Base-by-base conservation (phyloP, 1,284 basidiomycete species). In the Ceratobasidium sp. region DNA sequence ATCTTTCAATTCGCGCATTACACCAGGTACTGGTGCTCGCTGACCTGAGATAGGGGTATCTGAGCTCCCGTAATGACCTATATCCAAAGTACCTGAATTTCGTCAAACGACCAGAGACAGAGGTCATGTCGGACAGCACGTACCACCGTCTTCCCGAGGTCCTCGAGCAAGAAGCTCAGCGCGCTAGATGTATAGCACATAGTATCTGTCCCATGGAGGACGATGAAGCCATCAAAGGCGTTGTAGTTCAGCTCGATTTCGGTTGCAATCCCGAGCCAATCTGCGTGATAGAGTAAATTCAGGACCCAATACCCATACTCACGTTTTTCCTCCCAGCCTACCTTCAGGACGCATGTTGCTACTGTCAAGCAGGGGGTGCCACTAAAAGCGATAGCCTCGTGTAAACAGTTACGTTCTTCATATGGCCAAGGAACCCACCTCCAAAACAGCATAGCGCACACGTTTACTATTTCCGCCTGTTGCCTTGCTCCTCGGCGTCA, bases 191-290 rank as follows among this genome's bases (percentile, higher is more conserved):
- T 92, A 81, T 95, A 96, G 1, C 91, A 88, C 93, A 96, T 96
- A 0, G 95, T 96, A 79, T 96, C 94, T n/a, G 93, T 95, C 46
- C 95, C 95, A 81, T 98, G 95, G 11, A 98, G 84, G 39, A 98
- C 85, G 31, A 98, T 90, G 80, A 98, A 98, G 0, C 92, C 93
- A 79, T 98, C 95, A 79, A 94, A 98, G 22, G 85, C 81, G 59
- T 83, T 79, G 78, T 96, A 96, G 80, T 97, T 97, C 64, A 95
- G 87, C 79, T 96, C 94, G 76, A 98, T 95, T 80, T 98, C 96
- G 5, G 89, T 90, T 0, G 94, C 92, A 48, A 98, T 91, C 6
- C 92, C 86, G 77, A 95, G 90, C 93, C 94, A 97, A 80, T 96
- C 95, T 90, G 80, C 37, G 78, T 76, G 76, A 74, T 74, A 48